Percentiles rank a stretch among this genome's conserved stretches.
phyloP scores from a whole-genome alignment of 2,329 filamentous ascomycete genomes.

The Trichoderma endophyticum region DNA sequence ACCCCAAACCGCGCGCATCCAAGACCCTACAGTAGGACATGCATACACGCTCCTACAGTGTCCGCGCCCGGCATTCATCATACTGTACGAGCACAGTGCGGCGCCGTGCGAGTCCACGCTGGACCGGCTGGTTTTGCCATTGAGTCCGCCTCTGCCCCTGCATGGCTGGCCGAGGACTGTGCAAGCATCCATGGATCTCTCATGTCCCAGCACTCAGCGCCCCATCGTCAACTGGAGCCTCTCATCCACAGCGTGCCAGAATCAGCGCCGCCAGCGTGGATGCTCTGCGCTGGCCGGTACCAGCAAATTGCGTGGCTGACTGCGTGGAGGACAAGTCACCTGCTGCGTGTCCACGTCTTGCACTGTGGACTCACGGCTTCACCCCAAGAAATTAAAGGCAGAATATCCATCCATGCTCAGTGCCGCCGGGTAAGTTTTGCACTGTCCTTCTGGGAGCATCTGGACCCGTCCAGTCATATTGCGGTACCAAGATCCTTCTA shows the following conservation, averaged over 20 bases:
- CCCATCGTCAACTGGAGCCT: background rate
- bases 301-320: conserved; percentile 17
- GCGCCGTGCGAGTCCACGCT: background rate
- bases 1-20: background rate
- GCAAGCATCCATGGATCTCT: background rate
- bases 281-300: conserved; percentile 17
- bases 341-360: background rate
- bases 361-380: background rate
- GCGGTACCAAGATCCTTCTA: background rate
- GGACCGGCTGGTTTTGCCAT: background rate
- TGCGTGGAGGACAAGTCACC: conserved; percentile 16
- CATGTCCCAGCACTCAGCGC: background rate
- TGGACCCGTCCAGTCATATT: background rate
- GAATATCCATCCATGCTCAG: background rate
- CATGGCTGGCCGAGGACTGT: background rate
- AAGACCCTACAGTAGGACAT: background rate
- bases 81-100: background rate
- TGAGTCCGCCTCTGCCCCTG: background rate
- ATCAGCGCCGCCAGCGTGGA: background rate
- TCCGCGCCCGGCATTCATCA: background rate
- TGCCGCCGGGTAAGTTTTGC: background rate
- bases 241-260: background rate
- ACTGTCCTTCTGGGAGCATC: background rate
- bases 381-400: background rate
- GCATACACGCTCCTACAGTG: background rate